A percentile compares a stretch with the other conserved stretches of the same genome.
Conservation (phyloP, 805 yeast species). For the Lachancea sp. region DNA sequence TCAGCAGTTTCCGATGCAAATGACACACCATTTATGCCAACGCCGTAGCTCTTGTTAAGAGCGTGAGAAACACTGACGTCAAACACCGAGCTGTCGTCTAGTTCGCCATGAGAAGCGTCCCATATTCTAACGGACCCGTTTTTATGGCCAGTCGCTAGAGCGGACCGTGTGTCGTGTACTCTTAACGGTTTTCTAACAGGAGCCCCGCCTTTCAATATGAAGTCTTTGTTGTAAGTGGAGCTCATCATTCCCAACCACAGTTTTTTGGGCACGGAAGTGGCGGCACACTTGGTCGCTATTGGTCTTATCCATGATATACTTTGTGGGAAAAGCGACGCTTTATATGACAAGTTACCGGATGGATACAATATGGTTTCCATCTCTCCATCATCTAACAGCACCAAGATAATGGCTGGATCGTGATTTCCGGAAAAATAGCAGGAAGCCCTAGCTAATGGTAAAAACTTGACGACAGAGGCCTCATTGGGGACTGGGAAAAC, state of each 20-base stretch:
- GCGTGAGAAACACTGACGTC: slow-evolving; percentile 52
- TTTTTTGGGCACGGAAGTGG: slow-evolving; percentile 51
- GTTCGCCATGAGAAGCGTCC: slow-evolving; percentile 76
- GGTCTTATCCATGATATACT: slow-evolving; percentile 76
- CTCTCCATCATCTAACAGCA: slow-evolving; percentile 57
- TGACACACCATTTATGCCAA: slow-evolving; percentile 52
- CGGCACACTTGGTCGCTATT: slow-evolving; percentile 48
- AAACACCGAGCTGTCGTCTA: slow-evolving; percentile 51
- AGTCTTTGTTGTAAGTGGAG: slow-evolving; percentile 36
- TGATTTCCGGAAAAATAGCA: slow-evolving; percentile 81
- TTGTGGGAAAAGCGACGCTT: slow-evolving; percentile 68
- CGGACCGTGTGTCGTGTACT: slow-evolving; percentile 46
- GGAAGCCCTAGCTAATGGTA: slow-evolving; percentile 51
- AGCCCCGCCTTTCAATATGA: slow-evolving; percentile 73
- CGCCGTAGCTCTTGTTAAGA: slow-evolving; percentile 39
- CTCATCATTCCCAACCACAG: slow-evolving; percentile 79
- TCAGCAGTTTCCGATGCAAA: slow-evolving; percentile 77
- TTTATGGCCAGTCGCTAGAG: slow-evolving; percentile 74
- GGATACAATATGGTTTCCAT: slow-evolving; percentile 57
- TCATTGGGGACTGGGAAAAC: slow-evolving; percentile 48
- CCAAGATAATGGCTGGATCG: slow-evolving; percentile 60
- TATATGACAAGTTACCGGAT: slow-evolving; percentile 43
- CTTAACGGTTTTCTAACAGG: slow-evolving; percentile 49
- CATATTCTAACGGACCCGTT: slow-evolving; percentile 78
- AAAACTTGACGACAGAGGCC: slow-evolving; percentile 40